These are phyloP conservation scores for Telfairia occidentalis DNA, from an alignment of 331 rosid species.

Conservation along the genomic window DNA sequence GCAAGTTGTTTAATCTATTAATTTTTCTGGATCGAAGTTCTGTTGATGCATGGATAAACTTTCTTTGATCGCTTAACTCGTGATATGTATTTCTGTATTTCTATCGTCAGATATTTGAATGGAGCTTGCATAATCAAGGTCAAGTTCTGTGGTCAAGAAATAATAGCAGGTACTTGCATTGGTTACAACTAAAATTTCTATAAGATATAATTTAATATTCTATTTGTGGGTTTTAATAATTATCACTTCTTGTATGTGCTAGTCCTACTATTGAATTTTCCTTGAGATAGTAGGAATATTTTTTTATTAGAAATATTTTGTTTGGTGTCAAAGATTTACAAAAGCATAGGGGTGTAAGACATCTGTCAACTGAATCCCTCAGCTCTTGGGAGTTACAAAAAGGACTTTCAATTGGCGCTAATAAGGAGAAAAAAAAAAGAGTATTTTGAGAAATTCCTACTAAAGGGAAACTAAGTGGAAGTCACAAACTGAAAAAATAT, in stretches of 20 bases:
- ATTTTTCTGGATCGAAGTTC: slow-evolving; percentile 7
- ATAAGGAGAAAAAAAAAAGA: not conserved
- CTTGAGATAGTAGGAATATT: not conserved
- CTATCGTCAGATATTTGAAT: slow-evolving; percentile 63
- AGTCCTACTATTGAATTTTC: not conserved
- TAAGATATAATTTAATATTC: not conserved
- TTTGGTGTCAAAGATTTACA: not conserved
- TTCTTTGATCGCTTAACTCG: slow-evolving; percentile 8
- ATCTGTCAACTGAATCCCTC: not conserved
- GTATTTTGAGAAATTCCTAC: not conserved
- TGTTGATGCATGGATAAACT: not conserved
- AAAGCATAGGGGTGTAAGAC: not conserved
- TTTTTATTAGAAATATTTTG: not conserved
- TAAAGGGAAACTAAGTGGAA: not conserved
- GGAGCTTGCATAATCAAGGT: slow-evolving; percentile 98
- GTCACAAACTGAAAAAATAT: not conserved
- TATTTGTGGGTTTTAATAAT: not conserved
- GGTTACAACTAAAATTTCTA: not conserved
- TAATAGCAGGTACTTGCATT: slow-evolving; percentile 47
- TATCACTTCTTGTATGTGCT: not conserved
- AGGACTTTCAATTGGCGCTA: not conserved
- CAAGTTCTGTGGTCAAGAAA: slow-evolving; percentile 87
- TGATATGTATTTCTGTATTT: slow-evolving; percentile 15
- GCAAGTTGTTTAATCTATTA: slow-evolving; percentile 24
- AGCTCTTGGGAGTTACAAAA: not conserved